Evolutionary conservation across 345 rosid genomes (phyloP).

Genomic region (Salix udensis): DNA sequence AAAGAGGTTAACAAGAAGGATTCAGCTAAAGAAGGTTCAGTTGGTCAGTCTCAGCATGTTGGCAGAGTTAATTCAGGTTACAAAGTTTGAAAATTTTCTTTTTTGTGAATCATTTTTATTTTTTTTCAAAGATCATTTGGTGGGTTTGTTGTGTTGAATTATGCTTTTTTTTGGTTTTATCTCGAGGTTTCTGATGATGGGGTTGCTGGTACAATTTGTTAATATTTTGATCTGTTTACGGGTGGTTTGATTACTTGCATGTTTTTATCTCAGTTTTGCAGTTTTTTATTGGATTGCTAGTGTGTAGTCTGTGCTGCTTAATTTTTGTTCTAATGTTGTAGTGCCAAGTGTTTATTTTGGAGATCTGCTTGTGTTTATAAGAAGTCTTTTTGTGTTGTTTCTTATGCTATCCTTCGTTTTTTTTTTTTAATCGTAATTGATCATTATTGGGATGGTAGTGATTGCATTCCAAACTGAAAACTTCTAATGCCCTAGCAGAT

Average conservation of each 20-base stretch:
- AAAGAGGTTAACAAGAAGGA: constrained; percentile 74
- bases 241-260: constrained; percentile 14
- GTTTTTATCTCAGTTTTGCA: constrained; percentile 2
- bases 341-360: constrained; percentile 14
- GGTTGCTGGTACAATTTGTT: constrained; percentile 14
- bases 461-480: constrained; percentile 10
- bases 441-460: constrained; percentile 4
- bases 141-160: constrained; percentile 34
- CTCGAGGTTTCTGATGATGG: constrained; percentile 24
- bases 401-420: neutral
- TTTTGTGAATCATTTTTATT: neutral
- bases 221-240: constrained; percentile 38
- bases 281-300: constrained; percentile 16
- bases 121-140: constrained; percentile 12
- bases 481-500: constrained; percentile 5
- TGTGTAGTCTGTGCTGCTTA: constrained; percentile 5
- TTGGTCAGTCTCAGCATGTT: constrained; percentile 65
- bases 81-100: neutral
- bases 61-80: constrained; percentile 66
- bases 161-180: constrained; percentile 19
- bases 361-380: constrained; percentile 42
- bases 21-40: constrained; percentile 68
- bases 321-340: constrained; percentile 6
- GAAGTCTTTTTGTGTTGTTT: constrained; percentile 13
- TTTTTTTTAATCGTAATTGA: constrained; percentile 4